A percentile compares a stretch with the other conserved stretches of the same genome.
Conservation (phyloP, 2,329 filamentous ascomycete genomes). For the Mycocentrospora acerina region DNA sequence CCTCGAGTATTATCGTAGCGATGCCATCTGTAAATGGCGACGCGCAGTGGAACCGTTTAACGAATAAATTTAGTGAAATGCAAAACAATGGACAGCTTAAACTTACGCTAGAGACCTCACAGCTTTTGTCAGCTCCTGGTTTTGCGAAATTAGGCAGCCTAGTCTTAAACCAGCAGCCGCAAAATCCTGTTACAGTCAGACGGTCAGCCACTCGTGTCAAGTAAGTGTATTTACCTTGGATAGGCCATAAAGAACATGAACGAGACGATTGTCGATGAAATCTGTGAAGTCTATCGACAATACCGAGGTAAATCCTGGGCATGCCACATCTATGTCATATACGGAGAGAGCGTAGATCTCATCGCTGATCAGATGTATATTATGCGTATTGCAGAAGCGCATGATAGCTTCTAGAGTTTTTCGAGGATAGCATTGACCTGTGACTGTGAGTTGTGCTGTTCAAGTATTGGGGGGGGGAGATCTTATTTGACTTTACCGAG, state of each 20-base stretch:
- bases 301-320: constrained; percentile 21
- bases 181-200: background rate
- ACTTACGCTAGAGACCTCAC: background rate
- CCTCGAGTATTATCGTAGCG: background rate
- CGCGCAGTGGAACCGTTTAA: background rate
- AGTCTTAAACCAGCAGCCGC: constrained; percentile 1
- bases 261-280: constrained; percentile 50
- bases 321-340: constrained; percentile 27
- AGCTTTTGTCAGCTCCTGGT: background rate
- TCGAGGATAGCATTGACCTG: constrained; percentile 41
- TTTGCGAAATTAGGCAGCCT: constrained; percentile 20
- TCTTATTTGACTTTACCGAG: constrained; percentile 34
- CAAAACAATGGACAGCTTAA: no score
- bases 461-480: background rate
- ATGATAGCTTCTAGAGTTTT: constrained; percentile 46
- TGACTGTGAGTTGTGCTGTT: background rate
- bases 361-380: constrained; percentile 58
- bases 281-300: constrained; percentile 25
- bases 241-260: constrained; percentile 55
- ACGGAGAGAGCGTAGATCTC: constrained; percentile 61
- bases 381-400: constrained; percentile 52
- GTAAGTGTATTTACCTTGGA: constrained; percentile 16
- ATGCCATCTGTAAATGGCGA: background rate
- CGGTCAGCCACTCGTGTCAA: no score
- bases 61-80: background rate